Percentiles rank a stretch among this genome's conserved stretches.
phyloP scores from a whole-genome alignment of 2,329 filamentous ascomycete genomes.

The Alternaria sp. region DNA sequence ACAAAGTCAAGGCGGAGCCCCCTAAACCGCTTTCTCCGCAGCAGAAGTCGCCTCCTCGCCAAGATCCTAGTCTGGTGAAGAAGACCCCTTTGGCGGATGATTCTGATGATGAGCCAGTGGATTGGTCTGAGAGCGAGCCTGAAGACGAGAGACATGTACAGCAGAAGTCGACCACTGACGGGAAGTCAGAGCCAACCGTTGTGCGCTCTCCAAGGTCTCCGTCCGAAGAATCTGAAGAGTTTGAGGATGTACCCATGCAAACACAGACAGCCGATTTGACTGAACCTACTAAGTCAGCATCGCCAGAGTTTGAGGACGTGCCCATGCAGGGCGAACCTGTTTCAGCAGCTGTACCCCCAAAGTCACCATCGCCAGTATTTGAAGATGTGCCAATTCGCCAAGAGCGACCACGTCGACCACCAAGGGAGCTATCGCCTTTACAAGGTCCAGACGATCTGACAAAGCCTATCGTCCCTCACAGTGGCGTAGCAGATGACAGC shows the following conservation, averaged over 20 bases:
- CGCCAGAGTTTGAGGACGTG: conserved; percentile 61
- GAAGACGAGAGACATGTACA: conserved; percentile 27
- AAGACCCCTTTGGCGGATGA: conserved; percentile 35
- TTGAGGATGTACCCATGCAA: conserved; percentile 55
- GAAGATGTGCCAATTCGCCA: conserved; percentile 54
- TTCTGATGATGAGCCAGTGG: conserved; percentile 50
- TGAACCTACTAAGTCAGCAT: conserved; percentile 48
- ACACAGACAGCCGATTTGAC: conserved; percentile 6
- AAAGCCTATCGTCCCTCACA: conserved; percentile 36
- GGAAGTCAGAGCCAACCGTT: conserved; percentile 37
- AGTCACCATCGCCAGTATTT: conserved; percentile 58
- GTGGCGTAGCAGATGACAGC: conserved; percentile 40
- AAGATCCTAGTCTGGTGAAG: conserved; percentile 22
- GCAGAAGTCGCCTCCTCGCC: conserved; percentile 26
- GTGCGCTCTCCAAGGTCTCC: conserved; percentile 43
- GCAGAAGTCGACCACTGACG: background rate
- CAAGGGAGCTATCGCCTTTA: conserved; percentile 33
- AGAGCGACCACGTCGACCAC: conserved; percentile 17
- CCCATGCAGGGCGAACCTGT: conserved; percentile 21
- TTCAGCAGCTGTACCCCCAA: conserved; percentile 20
- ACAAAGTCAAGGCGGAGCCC: conserved; percentile 52
- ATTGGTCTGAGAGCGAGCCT: conserved; percentile 63
- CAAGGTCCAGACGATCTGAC: conserved; percentile 39
- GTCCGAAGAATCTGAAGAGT: conserved; percentile 57
- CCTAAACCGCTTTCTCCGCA: conserved; percentile 36